Evolutionary conservation across 352 stramenopile species (phyloP), one percentile per base, ranked within the genome.

Genomic region (Pythium monospermum): DNA sequence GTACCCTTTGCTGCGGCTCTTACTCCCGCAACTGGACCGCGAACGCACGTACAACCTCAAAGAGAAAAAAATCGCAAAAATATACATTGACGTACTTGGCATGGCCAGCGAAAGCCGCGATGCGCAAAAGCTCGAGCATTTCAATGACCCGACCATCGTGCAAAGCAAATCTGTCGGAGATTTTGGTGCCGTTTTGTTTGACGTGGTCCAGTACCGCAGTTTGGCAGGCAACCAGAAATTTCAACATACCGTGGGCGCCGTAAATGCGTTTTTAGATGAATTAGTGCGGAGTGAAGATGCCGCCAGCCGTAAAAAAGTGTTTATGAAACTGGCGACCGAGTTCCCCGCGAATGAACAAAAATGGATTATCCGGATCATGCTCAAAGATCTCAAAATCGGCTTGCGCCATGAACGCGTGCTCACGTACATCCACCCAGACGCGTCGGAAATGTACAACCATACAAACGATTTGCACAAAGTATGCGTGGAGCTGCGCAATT

Each of bases 381-480:
- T 93, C n/a, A 94, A 92, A 31, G 82, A 92, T 36, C 63, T 94
- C 18, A 94, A 94, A 61, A 83, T 94, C 53, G 83, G 83, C 12
- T 40, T 94, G 22, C 74, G 73, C 18, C 80, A 94, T 56, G 82
- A 94, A 51, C 69, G 78, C 2, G 81, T 94, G 25, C 68, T 94
- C 13, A 78, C 68, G 6, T 91, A 78, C 44, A 79, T 94, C 11
- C 83, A 94, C 42, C 82, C 82, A 4, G 79, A 94, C 50, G 82
- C 83, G 7, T 64, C 70, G 35, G 82, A 92, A 50, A 93, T 94
- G 82, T 91, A 91, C 49, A 94, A 91, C 51, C 77, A 92, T 64
- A 92, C 83, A 33, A 94, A 86, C 33, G 83, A 94, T 45, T 52
- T 94, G 42, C 77, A 76, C 45, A 79, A 82, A 48, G 69, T 94